Base-by-base conservation (phyloP, 148 eudicot genomes). In the Camellia japonica region DNA sequence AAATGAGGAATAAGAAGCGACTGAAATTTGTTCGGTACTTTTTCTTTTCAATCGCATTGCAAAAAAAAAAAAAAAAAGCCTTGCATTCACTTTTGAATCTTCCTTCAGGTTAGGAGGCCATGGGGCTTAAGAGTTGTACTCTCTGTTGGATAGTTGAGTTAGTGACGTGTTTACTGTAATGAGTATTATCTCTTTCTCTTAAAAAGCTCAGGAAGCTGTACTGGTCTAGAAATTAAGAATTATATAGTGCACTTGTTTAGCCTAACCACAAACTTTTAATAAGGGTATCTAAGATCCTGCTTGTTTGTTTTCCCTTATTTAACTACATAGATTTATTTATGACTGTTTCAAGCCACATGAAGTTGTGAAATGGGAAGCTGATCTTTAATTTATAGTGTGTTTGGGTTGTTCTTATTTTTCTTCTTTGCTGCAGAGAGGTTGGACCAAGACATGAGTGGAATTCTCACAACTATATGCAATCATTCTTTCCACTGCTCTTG, bases 401-500 rank as follows among this genome's bases (percentile, higher is more conserved):
- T 61, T 67, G 68, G 7, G 4, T 73, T 63, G 30, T 60, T 19
- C 70, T 67, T 79, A 42, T 74, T 68, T 81, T 55, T 71, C 15
- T 38, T 30, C 23, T 68, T 19, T 72, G 69, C 12, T 86, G 85
- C 90, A 96, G 99, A 96, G 86, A 91, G 92, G 81, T 79, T 96
- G 85, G 99, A 96, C 89, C 98, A 93, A 82, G 98, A 95, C 75
- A 87, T 86, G 2, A 79, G 90, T 81, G 99, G 99, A 52, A 91
- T 91, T 76, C 94, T 96, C 38, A 96, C 90, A 76, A 96, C 99
- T 19, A 93, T 93, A 76, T 96, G 99, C 88, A 96, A 96, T 85
- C 99, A 96, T 84, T 92, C 99, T 72, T 96, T 96, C 79, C 99
- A 96, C 76, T 96, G 95, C 82, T 92, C 99, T 14, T 96, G 99